Evolutionary conservation across 2,329 filamentous ascomycete genomes (phyloP).

Genomic region (Pyrenophora tritici-repentis): DNA sequence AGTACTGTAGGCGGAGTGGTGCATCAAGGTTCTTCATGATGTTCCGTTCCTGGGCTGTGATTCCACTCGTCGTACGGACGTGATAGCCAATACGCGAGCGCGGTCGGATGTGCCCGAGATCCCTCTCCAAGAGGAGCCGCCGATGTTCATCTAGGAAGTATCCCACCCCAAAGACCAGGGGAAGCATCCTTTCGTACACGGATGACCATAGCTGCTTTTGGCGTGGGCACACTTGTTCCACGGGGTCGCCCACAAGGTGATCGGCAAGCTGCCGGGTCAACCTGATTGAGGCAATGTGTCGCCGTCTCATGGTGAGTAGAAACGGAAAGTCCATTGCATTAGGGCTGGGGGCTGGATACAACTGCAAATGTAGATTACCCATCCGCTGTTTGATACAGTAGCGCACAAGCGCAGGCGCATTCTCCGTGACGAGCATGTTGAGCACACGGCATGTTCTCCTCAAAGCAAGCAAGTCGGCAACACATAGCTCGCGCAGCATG

Average conservation of each 20-base stretch:
- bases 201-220: slow-evolving; percentile 43
- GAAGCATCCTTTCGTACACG: slow-evolving; percentile 45
- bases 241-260: slow-evolving; percentile 38
- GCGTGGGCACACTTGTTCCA: slow-evolving; percentile 32
- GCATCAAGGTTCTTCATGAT: slow-evolving; percentile 41
- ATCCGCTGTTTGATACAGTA: slow-evolving; percentile 42
- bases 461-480: slow-evolving; percentile 41
- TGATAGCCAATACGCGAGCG: slow-evolving; percentile 43
- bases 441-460: slow-evolving; percentile 38
- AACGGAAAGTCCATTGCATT: slow-evolving; percentile 41
- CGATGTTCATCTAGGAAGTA: slow-evolving; percentile 47
- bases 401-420: slow-evolving; percentile 43
- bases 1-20: slow-evolving; percentile 43
- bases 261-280: slow-evolving; percentile 43
- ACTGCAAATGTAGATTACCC: slow-evolving; percentile 40
- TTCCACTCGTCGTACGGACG: slow-evolving; percentile 39
- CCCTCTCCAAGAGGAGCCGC: slow-evolving; percentile 36
- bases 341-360: slow-evolving; percentile 42
- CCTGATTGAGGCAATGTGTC: slow-evolving; percentile 44
- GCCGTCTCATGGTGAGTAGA: slow-evolving; percentile 41
- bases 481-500: slow-evolving; percentile 41
- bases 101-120: slow-evolving; percentile 42
- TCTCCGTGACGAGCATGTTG: slow-evolving; percentile 38
- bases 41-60: slow-evolving; percentile 33
- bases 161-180: slow-evolving; percentile 44